Evolutionary conservation across 805 yeast species (phyloP).

Genomic region (Allodekkera sacchari): DNA sequence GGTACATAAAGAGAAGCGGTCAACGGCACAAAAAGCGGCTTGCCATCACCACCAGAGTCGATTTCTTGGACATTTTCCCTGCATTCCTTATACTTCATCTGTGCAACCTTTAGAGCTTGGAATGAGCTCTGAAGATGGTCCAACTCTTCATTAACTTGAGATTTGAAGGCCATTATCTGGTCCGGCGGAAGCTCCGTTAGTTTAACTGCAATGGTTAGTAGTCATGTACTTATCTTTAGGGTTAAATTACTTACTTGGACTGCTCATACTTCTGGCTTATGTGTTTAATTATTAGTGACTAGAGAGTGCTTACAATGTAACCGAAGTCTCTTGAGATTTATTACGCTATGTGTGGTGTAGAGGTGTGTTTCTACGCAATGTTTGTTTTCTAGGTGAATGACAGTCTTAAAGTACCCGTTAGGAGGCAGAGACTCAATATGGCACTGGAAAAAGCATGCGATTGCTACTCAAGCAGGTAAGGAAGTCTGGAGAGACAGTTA

Average conservation of each 20-base stretch:
- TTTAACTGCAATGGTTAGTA: slow-evolving; percentile 20
- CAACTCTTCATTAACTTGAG: slow-evolving; percentile 75
- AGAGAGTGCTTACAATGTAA: too few species aligned
- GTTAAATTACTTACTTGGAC: neutral
- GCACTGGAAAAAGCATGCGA: too few species aligned
- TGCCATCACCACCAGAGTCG: slow-evolving; percentile 27
- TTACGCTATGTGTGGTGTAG: too few species aligned
- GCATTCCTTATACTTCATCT: slow-evolving; percentile 75
- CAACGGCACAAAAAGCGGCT: slow-evolving; percentile 69
- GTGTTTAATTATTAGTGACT: too few species aligned
- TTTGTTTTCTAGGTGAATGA: too few species aligned
- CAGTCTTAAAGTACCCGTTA: too few species aligned
- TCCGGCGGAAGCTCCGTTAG: slow-evolving; percentile 67
- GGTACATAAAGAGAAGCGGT: slow-evolving; percentile 87
- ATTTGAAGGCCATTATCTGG: slow-evolving; percentile 77
- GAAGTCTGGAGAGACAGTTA: too few species aligned
- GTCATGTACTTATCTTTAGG: neutral
- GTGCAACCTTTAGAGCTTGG: slow-evolving; percentile 77
- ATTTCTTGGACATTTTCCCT: slow-evolving; percentile 56
- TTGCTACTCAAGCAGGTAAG: too few species aligned
- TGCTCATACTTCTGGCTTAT: too few species aligned
- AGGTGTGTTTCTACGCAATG: too few species aligned
- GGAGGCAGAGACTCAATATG: too few species aligned
- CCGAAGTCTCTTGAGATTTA: too few species aligned
- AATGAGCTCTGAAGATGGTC: slow-evolving; percentile 80